Percentiles rank a stretch among this genome's conserved stretches.
These are phyloP conservation scores for Camellia granthamiana DNA, from an alignment of 148 eudicot genomes.

Conservation along the genomic window DNA sequence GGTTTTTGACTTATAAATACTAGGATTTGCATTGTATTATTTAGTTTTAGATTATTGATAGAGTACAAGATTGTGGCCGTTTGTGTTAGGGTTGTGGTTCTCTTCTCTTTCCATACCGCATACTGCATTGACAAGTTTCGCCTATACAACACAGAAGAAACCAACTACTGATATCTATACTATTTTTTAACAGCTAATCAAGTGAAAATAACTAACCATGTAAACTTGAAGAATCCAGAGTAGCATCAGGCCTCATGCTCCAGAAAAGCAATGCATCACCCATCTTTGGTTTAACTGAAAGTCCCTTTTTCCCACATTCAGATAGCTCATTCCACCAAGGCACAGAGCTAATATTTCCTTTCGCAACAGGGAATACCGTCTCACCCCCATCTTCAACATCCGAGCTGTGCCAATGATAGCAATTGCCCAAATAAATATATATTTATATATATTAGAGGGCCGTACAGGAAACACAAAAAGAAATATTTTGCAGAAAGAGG, in stretches of 20 bases:
- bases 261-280: constrained; percentile 96
- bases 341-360: constrained; percentile 66
- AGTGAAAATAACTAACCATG: constrained; percentile 60
- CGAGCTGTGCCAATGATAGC: constrained; percentile 45
- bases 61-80: too few species aligned
- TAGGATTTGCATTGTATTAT: too few species aligned
- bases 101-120: too few species aligned
- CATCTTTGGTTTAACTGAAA: constrained; percentile 81
- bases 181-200: not conserved
- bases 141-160: too few species aligned
- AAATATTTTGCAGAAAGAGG: not conserved
- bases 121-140: too few species aligned
- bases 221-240: constrained; percentile 80
- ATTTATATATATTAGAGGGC: not conserved
- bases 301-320: constrained; percentile 82
- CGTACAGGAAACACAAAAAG: not conserved
- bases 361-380: constrained; percentile 84
- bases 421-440: not conserved
- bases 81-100: too few species aligned
- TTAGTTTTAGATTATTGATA: too few species aligned
- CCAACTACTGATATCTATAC: not conserved
- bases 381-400: constrained; percentile 99
- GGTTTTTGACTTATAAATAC: too few species aligned
- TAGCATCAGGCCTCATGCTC: constrained; percentile 96
- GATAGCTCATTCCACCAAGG: constrained; percentile 92